Evolutionary conservation across 2,329 filamentous ascomycete species (phyloP), one percentile per base, ranked within the genome.

Genomic region (Aspergillus alliaceus): DNA sequence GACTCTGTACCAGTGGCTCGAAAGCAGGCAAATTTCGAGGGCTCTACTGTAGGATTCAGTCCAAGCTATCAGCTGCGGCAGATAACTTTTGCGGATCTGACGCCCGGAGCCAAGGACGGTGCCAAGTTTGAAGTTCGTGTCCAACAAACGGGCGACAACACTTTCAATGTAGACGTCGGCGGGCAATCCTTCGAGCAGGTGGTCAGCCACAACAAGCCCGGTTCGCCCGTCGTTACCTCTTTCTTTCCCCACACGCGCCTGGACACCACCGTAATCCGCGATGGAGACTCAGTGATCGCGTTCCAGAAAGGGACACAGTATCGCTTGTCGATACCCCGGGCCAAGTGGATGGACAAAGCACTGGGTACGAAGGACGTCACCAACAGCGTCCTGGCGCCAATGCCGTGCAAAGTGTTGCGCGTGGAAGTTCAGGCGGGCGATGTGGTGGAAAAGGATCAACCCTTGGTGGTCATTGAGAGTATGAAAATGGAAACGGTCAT

Each of bases 321-420:
- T 66, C 79, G 81, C 1, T 73, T 89, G 4, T 74, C 77, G 9
- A 74, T 85, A 22, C 78, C 81, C 0, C 74, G 79, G 44, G 92
- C 93, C 0, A 80, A 81, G 44, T 99, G 93, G 92, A 89, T 90
- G 57, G 90, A 92, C 66, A 93, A 96, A 75, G 92, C 91, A 0
- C 80, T 97, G 7, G 93, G 93, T 0, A 78, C 90, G 60, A 93
- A 91, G 72, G 91, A 96, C 69, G 83, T 84, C 0, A 82, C 87
- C 6, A 93, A 93, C 58, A 95, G 89, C 53, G 91, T 98, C 1
- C 82, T 90, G 24, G 91, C 95, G 22, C 95, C 95, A 0, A 99
- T 99, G 95, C 95, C 95, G 1, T 98, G 95, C 77, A 98, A 98
- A 78, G 89, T 99, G 25, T 78, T 99, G 60, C 86, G 91, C 63